Evolutionary conservation across 306 rosid genomes (phyloP), one percentile per base, ranked within the genome.

Genomic region (Parietaria judaica): DNA sequence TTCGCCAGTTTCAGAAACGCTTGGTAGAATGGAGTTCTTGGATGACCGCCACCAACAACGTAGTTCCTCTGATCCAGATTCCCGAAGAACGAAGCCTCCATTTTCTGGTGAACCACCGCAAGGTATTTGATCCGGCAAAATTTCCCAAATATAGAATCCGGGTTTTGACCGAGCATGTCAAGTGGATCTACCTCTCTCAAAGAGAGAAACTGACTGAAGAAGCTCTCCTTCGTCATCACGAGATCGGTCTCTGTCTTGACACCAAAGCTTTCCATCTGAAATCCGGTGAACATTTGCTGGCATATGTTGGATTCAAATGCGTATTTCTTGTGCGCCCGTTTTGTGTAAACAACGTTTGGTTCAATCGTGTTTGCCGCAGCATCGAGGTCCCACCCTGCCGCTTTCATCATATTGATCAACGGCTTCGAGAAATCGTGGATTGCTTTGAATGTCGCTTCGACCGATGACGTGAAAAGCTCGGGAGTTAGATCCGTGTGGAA

Each of bases 361-460:
- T 88, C 99, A 0, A 94, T 87, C 9, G 99, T 88, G 79, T 78
- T 80, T 45, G 99, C 97, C 17, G 99, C 99, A 56, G 99, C 84
- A 74, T 94, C 99, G 38, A 94, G 99, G 84, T 94, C 97, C 99
- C 99, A 94, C 51, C 94, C 97, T 65, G 99, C 97, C 6, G 96
- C 99, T 81, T 94, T 94, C 99, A 94, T 86, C 99, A 94, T 94
- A 81, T 88, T 94, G 68, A 94, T 94, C 79, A 94, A 66, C 12
- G 97, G 99, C 71, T 94, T 94, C n/a, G 95, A 86, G 75, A 94
- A 94, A 71, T 94, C 99, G 54, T 94, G 99, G 70, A 88, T 86
- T 54, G 99, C 94, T 79, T 84, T 88, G 4, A 84, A 85, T 59
- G 95, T 77, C 51, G 90, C 87, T 79, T 94, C 99, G 52, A 83